Conservation (phyloP, 1,139 yeast genomes). For the Debaryomycetaceae sp. region DNA sequence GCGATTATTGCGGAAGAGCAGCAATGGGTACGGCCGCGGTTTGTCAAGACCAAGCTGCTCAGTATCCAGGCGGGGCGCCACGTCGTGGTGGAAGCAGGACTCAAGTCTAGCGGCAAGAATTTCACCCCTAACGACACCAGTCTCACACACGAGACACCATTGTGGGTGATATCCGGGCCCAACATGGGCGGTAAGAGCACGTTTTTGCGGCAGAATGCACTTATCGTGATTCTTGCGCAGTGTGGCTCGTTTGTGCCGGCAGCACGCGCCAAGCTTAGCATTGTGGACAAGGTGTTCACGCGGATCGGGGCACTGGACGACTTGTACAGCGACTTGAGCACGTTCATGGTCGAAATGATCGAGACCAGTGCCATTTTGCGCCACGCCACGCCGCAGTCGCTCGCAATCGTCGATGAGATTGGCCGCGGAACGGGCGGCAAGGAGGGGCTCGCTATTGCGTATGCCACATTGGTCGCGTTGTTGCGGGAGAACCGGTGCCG, state of each 20-base stretch:
- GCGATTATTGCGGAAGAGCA: conserved; percentile 59
- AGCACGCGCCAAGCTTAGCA: conserved; percentile 52
- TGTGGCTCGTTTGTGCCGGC: conserved; percentile 91
- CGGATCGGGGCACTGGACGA: conserved; percentile 92
- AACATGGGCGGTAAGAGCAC: conserved; percentile 98
- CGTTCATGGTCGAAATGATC: conserved; percentile 98
- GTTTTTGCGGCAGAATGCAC: conserved; percentile 76
- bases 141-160: conserved; percentile 9
- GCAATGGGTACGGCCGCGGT: conserved; percentile 53
- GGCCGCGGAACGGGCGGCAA: conserved; percentile 90
- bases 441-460: conserved; percentile 89
- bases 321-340: conserved; percentile 72
- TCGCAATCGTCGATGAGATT: conserved; percentile 90
- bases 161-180: conserved; percentile 87
- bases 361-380: conserved; percentile 75
- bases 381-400: conserved; percentile 64
- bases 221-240: conserved; percentile 77
- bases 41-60: conserved; percentile 38
- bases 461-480: conserved; percentile 59
- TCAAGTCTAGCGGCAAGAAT: conserved; percentile 35
- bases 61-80: conserved; percentile 61
- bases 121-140: conserved; percentile 57
- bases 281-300: conserved; percentile 80
- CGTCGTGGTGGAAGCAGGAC: conserved; percentile 76
- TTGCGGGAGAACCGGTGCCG: conserved; percentile 51